Percentiles rank a stretch among this genome's conserved stretches.
phyloP scores from a whole-genome alignment of 805 yeast genomes.

The Sugiyamaella smithiae region DNA sequence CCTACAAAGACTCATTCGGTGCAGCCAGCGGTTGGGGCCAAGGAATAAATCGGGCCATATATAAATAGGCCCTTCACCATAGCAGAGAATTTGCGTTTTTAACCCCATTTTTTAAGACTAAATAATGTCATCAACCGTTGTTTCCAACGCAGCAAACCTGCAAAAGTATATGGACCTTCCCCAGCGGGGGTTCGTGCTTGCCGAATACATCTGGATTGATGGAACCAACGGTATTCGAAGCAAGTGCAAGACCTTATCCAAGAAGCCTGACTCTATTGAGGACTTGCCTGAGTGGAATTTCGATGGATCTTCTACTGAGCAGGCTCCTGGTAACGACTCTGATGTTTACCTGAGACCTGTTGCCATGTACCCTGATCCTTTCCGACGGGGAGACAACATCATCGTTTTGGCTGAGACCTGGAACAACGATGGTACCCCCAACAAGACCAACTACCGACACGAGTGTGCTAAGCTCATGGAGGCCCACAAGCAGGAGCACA shows the following conservation, averaged over 20 bases:
- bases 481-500: slow-evolving; percentile 78
- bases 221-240: slow-evolving; percentile 88
- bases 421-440: slow-evolving; percentile 98
- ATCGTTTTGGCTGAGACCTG: slow-evolving; percentile 94
- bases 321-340: slow-evolving; percentile 97
- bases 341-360: slow-evolving; percentile 95
- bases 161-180: slow-evolving; percentile 78
- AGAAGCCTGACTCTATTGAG: slow-evolving; percentile 66
- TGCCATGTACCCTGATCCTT: slow-evolving; percentile 92
- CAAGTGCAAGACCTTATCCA: slow-evolving; percentile 82
- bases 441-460: slow-evolving; percentile 97
- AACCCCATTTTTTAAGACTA: slow-evolving; percentile 33
- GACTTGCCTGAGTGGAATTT: slow-evolving; percentile 99
- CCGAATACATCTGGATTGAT: slow-evolving; percentile 98
- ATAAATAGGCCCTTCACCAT: slow-evolving; percentile 5
- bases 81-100: neutral
- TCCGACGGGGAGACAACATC: slow-evolving; percentile 96
- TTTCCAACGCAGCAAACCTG: slow-evolving; percentile 65
- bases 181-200: slow-evolving; percentile 83
- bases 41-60: neutral
- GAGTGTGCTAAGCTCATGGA: slow-evolving; percentile 93
- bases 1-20: slow-evolving; percentile 10
- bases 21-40: slow-evolving; percentile 5
- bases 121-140: slow-evolving; percentile 18
- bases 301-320: slow-evolving; percentile 97